These are phyloP conservation scores for Rhypophila decipiens DNA, from an alignment of 495 filamentous ascomycete species.

Conservation along the genomic window DNA sequence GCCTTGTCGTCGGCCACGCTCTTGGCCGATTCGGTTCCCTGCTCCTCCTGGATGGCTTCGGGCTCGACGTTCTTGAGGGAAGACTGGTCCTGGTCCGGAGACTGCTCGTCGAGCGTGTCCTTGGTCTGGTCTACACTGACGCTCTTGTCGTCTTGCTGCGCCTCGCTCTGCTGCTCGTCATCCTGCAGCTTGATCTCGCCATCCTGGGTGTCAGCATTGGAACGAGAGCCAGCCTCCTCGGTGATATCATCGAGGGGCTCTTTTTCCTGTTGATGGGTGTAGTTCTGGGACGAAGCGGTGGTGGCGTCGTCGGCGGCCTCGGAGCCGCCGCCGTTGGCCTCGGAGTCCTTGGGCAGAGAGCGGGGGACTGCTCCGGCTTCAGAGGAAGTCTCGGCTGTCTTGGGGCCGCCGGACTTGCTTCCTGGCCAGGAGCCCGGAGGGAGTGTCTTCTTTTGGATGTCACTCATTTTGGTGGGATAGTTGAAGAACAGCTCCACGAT, in stretches of 20 bases:
- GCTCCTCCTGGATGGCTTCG: constrained; percentile 1
- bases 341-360: constrained; percentile 4
- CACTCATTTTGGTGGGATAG: constrained; percentile 18
- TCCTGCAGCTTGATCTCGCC: constrained; percentile 11
- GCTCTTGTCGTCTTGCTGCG: background rate
- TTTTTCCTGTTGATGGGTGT: constrained; percentile 15
- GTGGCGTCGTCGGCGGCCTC: background rate
- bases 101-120: constrained; percentile 33
- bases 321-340: background rate
- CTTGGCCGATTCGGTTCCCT: constrained; percentile 3
- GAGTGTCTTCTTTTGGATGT: constrained; percentile 23
- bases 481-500: background rate
- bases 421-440: constrained; percentile 17
- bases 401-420: constrained; percentile 10
- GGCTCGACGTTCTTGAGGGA: constrained; percentile 14
- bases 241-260: constrained; percentile 11
- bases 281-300: constrained; percentile 8
- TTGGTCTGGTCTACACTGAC: background rate
- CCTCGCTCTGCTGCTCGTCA: background rate
- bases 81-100: background rate
- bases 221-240: constrained; percentile 7
- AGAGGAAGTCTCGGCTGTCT: constrained; percentile 12
- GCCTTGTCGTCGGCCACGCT: constrained; percentile 2
- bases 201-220: no score
- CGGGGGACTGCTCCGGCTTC: constrained; percentile 5